These are phyloP conservation scores for Colletotrichum filicis DNA, from an alignment of 2,329 filamentous ascomycete genomes.

Conservation along the genomic window DNA sequence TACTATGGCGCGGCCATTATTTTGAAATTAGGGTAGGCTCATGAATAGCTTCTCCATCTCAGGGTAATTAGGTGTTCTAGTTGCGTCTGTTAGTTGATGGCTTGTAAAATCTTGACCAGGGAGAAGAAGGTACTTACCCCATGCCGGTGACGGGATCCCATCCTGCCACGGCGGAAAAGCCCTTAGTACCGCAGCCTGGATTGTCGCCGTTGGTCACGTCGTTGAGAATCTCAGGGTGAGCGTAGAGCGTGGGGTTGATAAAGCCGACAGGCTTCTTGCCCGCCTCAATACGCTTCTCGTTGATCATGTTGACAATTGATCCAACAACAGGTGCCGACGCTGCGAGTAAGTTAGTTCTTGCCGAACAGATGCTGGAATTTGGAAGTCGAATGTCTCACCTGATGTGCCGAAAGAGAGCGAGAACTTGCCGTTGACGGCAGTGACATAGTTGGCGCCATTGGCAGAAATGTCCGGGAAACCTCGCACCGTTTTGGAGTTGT, in stretches of 20 bases:
- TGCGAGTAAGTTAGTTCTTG: not conserved
- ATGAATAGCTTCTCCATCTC: conserved; percentile 36
- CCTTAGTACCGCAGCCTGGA: conserved; percentile 45
- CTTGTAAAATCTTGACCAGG: too few species aligned
- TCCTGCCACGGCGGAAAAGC: conserved; percentile 40
- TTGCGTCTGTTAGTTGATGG: too few species aligned
- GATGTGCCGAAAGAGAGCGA: conserved; percentile 61
- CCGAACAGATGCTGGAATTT: rapidly evolving
- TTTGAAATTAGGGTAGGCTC: conserved; percentile 25
- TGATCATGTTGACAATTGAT: conserved; percentile 46
- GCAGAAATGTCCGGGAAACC: conserved; percentile 61
- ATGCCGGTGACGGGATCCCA: conserved; percentile 34
- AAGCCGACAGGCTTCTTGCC: conserved; percentile 43
- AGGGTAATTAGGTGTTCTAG: conserved; percentile 32
- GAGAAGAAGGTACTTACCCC: conserved; percentile 5
- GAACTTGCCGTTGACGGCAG: conserved; percentile 55
- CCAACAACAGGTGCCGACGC: conserved; percentile 48
- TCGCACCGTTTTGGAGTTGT: conserved; percentile 53
- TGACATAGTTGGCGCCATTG: conserved; percentile 55
- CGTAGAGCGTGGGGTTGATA: conserved; percentile 37
- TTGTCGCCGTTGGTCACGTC: conserved; percentile 43
- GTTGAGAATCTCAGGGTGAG: conserved; percentile 44
- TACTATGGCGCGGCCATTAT: not conserved
- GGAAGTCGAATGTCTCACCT: conserved; percentile 2
- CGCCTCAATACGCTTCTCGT: conserved; percentile 42